These are phyloP conservation scores for Alternaria ventricosa DNA, from an alignment of 2,329 filamentous ascomycete species.

Conservation along the genomic window DNA sequence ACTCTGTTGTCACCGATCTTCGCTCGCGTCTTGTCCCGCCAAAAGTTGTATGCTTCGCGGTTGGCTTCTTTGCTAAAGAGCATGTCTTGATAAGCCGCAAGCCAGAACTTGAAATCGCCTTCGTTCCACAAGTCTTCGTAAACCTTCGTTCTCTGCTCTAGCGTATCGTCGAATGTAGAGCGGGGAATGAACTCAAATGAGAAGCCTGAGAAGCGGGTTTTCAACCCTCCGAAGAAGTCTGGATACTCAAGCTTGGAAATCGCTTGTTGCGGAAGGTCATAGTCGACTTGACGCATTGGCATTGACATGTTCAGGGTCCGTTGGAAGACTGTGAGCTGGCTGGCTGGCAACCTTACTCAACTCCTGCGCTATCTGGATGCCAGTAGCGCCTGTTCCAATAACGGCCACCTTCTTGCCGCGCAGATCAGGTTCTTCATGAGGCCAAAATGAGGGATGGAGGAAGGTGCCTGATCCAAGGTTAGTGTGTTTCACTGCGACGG, in stretches of 20 bases:
- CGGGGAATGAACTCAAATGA: conserved; percentile 25
- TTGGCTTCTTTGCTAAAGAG: conserved; percentile 48
- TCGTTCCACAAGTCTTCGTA: conserved; percentile 30
- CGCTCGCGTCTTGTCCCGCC: conserved; percentile 48
- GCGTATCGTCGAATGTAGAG: conserved; percentile 27
- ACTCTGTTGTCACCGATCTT: conserved; percentile 46
- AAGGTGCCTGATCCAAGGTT: conserved; percentile 31
- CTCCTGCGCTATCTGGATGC: conserved; percentile 67
- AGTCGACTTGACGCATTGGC: conserved; percentile 31
- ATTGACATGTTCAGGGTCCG: conserved; percentile 58
- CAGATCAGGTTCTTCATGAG: conserved; percentile 59
- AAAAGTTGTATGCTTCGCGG: conserved; percentile 52
- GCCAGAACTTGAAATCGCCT: conserved; percentile 33
- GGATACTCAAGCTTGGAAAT: conserved; percentile 37
- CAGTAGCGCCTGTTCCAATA: conserved; percentile 66
- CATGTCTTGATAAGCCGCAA: conserved; percentile 44
- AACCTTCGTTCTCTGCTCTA: conserved; percentile 17
- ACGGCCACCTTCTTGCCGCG: conserved; percentile 65
- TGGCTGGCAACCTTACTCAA: conserved; percentile 58
- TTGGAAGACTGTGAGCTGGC: conserved; percentile 64
- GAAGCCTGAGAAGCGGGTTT: conserved; percentile 24
- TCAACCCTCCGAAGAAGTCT: conserved; percentile 7
- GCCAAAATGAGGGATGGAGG: conserved; percentile 66
- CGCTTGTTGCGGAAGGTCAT: conserved; percentile 53
- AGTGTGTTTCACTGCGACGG: not conserved